These are phyloP conservation scores for Gynochthodes officinalis DNA, from an alignment of 257 asterid species.

Conservation along the genomic window DNA sequence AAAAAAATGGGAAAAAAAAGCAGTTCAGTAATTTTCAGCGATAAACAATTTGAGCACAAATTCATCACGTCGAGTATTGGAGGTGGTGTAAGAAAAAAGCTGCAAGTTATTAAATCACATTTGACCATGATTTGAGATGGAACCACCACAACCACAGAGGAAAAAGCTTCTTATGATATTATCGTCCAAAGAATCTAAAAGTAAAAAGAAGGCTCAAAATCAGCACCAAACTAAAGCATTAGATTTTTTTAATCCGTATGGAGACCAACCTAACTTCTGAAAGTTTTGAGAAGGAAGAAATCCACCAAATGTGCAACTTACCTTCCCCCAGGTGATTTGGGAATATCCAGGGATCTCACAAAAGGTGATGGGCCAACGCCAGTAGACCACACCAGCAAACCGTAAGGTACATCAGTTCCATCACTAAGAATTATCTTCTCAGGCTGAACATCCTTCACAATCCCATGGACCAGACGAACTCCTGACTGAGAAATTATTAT, in stretches of 20 bases:
- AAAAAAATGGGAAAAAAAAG: background rate
- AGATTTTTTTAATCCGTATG: background rate
- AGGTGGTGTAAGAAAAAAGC: background rate
- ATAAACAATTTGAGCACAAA: background rate
- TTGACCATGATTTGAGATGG: background rate
- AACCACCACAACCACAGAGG: background rate
- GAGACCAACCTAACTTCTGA: too few relatives aligned
- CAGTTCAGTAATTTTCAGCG: background rate
- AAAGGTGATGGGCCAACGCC: constrained; percentile 96
- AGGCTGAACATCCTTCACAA: constrained; percentile 82
- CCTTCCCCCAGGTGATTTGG: constrained; percentile 97
- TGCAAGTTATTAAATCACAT: background rate
- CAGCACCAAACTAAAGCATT: background rate
- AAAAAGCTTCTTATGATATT: background rate
- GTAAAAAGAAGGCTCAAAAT: background rate
- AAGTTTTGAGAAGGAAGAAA: constrained; percentile 7
- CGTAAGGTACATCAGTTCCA: constrained; percentile 88
- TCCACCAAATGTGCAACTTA: constrained; percentile 15
- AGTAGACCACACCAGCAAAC: constrained; percentile 95
- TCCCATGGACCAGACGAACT: constrained; percentile 82
- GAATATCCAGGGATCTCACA: constrained; percentile 64
- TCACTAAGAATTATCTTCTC: constrained; percentile 74
- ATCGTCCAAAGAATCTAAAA: background rate
- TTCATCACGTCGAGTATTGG: background rate
- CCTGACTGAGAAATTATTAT: constrained; percentile 77